Conservation (phyloP, 305 asterid species). For the Vinca major region DNA sequence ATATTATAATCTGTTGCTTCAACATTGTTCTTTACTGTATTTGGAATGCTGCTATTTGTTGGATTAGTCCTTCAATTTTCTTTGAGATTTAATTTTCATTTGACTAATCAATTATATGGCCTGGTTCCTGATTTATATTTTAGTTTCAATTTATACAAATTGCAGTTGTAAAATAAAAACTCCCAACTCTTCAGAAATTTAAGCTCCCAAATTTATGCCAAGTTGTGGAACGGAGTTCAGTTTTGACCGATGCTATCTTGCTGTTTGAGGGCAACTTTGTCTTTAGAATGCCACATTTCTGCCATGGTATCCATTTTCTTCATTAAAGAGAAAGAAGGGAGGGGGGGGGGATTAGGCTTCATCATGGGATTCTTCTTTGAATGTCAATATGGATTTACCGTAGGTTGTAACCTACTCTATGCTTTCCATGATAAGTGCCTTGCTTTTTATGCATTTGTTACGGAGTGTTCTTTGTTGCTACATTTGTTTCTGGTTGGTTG, state of each 20-base stretch:
- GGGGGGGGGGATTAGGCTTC: background rate
- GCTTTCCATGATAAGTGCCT: background rate
- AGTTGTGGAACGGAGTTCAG: background rate
- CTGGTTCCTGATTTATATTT: background rate
- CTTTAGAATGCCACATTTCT: background rate
- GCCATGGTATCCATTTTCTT: background rate
- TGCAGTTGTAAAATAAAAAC: background rate
- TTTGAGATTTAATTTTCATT: background rate
- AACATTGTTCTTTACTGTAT: background rate
- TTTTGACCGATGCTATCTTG: background rate
- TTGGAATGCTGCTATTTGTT: background rate
- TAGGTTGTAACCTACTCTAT: background rate
- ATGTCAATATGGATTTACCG: background rate
- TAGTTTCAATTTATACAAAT: background rate
- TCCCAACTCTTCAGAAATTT: background rate
- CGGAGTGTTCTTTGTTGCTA: background rate
- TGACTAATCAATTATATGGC: background rate
- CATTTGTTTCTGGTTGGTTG: slow-evolving; percentile 2
- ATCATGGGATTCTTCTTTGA: too few relatives aligned
- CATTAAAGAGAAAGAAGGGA: background rate
- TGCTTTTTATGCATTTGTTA: background rate
- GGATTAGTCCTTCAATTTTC: background rate
- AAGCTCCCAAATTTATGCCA: background rate
- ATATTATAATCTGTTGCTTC: too few relatives aligned
- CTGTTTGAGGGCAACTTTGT: background rate